phyloP scores from a whole-genome alignment of 352 stramenopile genomes.

The Globisporangium takayamanum region DNA sequence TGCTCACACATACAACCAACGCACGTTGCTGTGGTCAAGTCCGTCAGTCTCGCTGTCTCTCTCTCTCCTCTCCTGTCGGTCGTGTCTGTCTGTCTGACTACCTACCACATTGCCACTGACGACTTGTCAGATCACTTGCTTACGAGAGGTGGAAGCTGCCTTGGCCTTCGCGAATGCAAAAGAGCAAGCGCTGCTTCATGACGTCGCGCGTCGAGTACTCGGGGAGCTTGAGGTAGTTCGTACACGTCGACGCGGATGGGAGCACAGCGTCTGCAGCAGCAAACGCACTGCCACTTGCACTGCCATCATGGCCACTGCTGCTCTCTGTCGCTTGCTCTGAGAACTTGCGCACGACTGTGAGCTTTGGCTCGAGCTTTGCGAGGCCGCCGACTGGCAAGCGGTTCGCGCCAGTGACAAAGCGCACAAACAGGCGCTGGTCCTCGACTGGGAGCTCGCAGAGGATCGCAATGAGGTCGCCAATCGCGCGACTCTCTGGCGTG shows the following conservation, averaged over 20 bases:
- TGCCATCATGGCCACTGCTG: conserved; percentile 6
- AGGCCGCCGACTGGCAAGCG: conserved; percentile 82
- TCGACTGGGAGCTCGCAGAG: conserved; percentile 58
- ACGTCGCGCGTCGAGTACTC: conserved; percentile 78
- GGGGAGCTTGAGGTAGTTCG: conserved; percentile 90
- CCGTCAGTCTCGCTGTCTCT: no score
- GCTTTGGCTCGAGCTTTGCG: conserved; percentile 69
- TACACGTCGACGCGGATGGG: conserved; percentile 85
- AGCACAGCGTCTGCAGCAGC: conserved; percentile 39
- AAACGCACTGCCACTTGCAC: conserved; percentile 3
- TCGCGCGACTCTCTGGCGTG: conserved; percentile 49
- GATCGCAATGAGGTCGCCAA: conserved; percentile 69
- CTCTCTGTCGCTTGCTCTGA: conserved; percentile 16
- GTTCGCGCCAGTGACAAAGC: conserved; percentile 86
- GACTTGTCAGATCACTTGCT: no score
- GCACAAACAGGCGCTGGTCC: conserved; percentile 81
- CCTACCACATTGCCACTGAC: no score
- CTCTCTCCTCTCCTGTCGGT: neutral
- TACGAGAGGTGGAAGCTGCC: conserved; percentile 79
- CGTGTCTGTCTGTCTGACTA: no score
- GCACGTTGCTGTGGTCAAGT: no score
- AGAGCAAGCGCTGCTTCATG: conserved; percentile 65
- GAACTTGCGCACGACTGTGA: conserved; percentile 87
- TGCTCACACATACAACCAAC: no score
- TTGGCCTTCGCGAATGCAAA: conserved; percentile 84